A percentile compares a stretch with the other conserved stretches of the same genome.
phyloP scores from a whole-genome alignment of 2,329 filamentous ascomycete species.

The Fusarium azukiicola region DNA sequence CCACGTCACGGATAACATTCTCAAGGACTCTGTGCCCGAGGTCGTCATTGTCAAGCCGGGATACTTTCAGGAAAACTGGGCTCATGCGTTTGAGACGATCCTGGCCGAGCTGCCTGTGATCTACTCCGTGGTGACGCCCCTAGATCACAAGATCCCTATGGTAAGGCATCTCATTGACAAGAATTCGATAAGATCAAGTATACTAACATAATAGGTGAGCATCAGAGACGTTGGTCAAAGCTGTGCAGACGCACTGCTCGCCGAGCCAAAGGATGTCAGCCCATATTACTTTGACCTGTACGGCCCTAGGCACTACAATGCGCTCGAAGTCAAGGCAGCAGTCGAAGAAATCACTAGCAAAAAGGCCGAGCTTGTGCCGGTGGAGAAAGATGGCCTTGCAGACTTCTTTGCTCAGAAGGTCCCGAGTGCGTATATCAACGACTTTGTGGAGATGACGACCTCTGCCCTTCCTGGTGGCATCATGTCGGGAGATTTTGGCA shows the following conservation, averaged over 20 bases:
- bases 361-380: constrained; percentile 39
- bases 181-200: background rate
- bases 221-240: constrained; percentile 53
- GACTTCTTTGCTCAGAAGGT: constrained; percentile 48
- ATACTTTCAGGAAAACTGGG: constrained; percentile 52
- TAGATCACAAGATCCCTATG: constrained; percentile 58
- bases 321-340: constrained; percentile 52
- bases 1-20: constrained; percentile 46
- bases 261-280: constrained; percentile 11
- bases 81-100: constrained; percentile 42
- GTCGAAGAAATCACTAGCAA: constrained; percentile 53
- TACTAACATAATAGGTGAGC: constrained; percentile 47
- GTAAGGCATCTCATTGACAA: constrained; percentile 33
- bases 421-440: constrained; percentile 44
- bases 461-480: constrained; percentile 54
- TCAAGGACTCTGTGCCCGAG: constrained; percentile 47
- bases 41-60: constrained; percentile 46
- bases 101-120: constrained; percentile 50
- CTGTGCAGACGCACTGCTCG: constrained; percentile 50
- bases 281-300: constrained; percentile 49
- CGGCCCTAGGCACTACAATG: constrained; percentile 55
- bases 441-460: constrained; percentile 55
- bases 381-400: constrained; percentile 50
- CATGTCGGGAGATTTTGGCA: constrained; percentile 48
- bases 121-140: constrained; percentile 54